Evolutionary conservation across 306 rosid genomes (phyloP), one percentile per base, ranked within the genome.

Genomic region (Quercus variabilis): DNA sequence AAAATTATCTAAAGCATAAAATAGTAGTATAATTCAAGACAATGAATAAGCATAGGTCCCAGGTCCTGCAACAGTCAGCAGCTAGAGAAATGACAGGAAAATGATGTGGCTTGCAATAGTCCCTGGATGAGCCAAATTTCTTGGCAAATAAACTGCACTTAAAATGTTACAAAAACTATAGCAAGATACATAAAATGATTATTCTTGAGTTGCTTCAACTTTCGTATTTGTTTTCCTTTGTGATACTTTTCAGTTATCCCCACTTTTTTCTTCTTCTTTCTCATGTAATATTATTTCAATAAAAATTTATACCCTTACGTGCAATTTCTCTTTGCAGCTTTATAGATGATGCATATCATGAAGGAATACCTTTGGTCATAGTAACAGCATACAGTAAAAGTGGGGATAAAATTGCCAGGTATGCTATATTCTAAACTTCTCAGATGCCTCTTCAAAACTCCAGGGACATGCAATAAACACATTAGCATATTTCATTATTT

Each of bases 341-440:
- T 87, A 86, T 94, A 67, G 97, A 94, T 76, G 86, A 86, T 33
- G 95, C 99, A 26, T 85, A 85, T 80, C 71, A 70, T 17, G 95
- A 86, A 76, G 93, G 92, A 70, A 83, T 92, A 81, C 97, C 92
- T 51, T 91, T 94, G 73, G 79, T 87, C 74, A 80, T 94, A 81
- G 78, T 92, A 77, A 91, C 97, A 12, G 89, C 97, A 80, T 92
- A 91, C 86, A 67, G 85, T 86, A 90, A 86, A 85, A 90, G 81
- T 52, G 91, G 95, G 58, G 94, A 92, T 83, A 55, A 71, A 85
- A 76, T 91, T 84, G 86, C 85, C 10, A 85, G 99, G 97, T 94
- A 86, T 74, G 65, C 70, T 55, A 79, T 69, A 52, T 86, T 83
- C 55, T 56, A 63, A 15, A 63, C 69, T 26, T 28, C 19, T 63